phyloP scores from a whole-genome alignment of 495 filamentous ascomycete genomes.

The Penicillium psychrofluorescens region DNA sequence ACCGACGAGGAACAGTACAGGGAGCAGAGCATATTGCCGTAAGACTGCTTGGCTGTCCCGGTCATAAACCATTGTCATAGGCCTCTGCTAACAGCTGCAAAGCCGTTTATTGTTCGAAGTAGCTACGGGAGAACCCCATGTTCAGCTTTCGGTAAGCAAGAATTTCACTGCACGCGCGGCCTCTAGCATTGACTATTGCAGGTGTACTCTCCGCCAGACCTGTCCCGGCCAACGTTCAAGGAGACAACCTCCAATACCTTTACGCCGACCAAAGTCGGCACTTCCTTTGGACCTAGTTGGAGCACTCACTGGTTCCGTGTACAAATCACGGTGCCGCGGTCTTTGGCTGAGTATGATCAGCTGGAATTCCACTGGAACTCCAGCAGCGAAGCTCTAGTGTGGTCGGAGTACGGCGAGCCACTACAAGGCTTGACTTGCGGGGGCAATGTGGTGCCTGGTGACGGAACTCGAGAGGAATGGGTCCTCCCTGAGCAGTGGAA shows the following conservation, averaged over 20 bases:
- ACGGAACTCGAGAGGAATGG: constrained; percentile 84
- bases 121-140: too few species aligned
- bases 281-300: constrained; percentile 88
- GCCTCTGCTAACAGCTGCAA: too few species aligned
- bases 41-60: too few species aligned
- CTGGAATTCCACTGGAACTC: constrained; percentile 95
- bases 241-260: constrained; percentile 81
- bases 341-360: constrained; percentile 63
- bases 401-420: constrained; percentile 78
- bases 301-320: constrained; percentile 98
- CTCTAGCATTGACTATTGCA: too few species aligned
- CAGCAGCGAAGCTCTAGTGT: constrained; percentile 85
- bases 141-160: too few species aligned
- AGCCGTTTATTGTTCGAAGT: too few species aligned
- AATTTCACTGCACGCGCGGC: too few species aligned
- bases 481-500: constrained; percentile 70
- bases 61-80: too few species aligned
- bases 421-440: constrained; percentile 91
- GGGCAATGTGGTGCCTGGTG: too few species aligned
- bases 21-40: too few species aligned
- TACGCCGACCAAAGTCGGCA: constrained; percentile 63
- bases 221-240: constrained; percentile 77
- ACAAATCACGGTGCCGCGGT: constrained; percentile 63
- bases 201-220: constrained; percentile 76
- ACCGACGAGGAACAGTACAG: too few species aligned